Evolutionary conservation across 306 rosid genomes (phyloP), one percentile per base, ranked within the genome.

Genomic region (Rosa persica): DNA sequence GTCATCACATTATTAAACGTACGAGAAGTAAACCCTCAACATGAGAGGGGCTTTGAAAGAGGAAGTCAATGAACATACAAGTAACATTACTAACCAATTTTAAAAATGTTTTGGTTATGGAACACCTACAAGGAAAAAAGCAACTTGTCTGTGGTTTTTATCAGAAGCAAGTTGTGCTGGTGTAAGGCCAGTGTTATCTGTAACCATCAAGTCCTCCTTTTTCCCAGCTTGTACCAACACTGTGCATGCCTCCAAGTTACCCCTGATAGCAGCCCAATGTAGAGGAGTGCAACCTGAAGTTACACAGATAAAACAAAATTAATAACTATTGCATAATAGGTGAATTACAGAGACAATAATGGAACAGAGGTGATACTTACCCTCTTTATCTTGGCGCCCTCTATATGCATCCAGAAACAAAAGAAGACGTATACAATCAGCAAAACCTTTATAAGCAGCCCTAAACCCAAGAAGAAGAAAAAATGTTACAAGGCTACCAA

Each of bases 401-500:
- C 90, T 88, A 74, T 91, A 91, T 62, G 97, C 99, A 84, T 93
- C 94, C 86, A 96, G 90, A 89, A 90, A 96, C 77, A 96, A 87
- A 57, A 96, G 85, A 84, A 96, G 99, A 38, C 99, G 97, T 78
- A 96, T 87, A 73, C 87, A 85, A 89, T 96, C 99, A 10, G 97
- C 98, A 88, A 89, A 96, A 78, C 99, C 99, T 89, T 93, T 96
- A 87, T 96, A 96, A 77, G 99, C 99, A 87, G 99, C 99, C 99
- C 99, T 96, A 85, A 67, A 82, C 82, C 73, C 74, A 72, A 78
- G 58, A 80, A 57, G 4, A 2, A 57, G 40, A 83, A 34, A 23
- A 80, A 60, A 48, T 15, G 15, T 44, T 3, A 75, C 36, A 61
- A 60, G 27, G 67, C 38, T 60, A 49, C 16, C 39, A 69, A 40